phyloP scores from a whole-genome alignment of 441 rosid genomes.

The Mallotus japonicus region DNA sequence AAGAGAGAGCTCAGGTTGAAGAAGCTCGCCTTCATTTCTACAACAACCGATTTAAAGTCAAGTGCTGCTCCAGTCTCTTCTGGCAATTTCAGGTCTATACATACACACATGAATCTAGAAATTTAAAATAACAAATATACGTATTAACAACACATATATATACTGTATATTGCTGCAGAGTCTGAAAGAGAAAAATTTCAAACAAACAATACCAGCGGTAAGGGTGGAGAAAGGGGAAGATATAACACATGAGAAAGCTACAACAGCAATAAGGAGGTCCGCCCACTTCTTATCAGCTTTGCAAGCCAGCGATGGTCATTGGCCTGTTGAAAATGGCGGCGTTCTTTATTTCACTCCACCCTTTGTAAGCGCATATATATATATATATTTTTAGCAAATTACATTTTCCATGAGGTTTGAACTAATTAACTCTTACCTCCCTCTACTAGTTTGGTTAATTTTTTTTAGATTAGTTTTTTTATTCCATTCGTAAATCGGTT shows the following conservation, averaged over 20 bases:
- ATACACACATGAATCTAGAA: too few relatives aligned
- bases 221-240: slow-evolving; percentile 46
- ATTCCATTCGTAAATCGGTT: too few relatives aligned
- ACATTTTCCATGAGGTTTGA: too few relatives aligned
- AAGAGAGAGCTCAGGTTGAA: slow-evolving; percentile 38
- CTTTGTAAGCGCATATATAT: slow-evolving; percentile 18
- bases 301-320: slow-evolving; percentile 67
- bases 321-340: slow-evolving; percentile 73
- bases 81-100: too few relatives aligned
- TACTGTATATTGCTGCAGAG: slow-evolving; percentile 19
- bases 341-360: slow-evolving; percentile 44
- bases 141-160: slow-evolving; percentile 16
- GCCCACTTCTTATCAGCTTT: slow-evolving; percentile 47
- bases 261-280: slow-evolving; percentile 43
- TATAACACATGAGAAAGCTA: slow-evolving; percentile 39
- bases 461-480: too few relatives aligned
- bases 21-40: slow-evolving; percentile 35
- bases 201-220: slow-evolving; percentile 44
- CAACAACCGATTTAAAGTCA: too few relatives aligned
- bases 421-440: too few relatives aligned
- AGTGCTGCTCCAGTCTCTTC: too few relatives aligned
- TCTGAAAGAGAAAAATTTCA: slow-evolving; percentile 51
- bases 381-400: too few relatives aligned
- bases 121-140: background rate
- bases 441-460: too few relatives aligned